phyloP scores from a whole-genome alignment of 208 protist genomes.

The Trichomonas gallinae region DNA sequence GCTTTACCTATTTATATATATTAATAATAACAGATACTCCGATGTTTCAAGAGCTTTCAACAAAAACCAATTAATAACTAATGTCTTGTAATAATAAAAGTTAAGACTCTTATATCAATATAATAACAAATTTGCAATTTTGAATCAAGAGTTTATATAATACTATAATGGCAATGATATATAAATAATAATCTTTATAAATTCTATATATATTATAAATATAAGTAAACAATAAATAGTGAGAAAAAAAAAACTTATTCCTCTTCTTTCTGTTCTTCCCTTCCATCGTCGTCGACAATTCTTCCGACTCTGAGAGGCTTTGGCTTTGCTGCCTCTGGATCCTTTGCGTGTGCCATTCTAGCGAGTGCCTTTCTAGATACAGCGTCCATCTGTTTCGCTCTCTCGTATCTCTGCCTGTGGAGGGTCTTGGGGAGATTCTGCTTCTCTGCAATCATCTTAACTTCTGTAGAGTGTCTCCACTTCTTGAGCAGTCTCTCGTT shows the following conservation, averaged over 20 bases:
- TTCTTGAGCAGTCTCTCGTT: neutral
- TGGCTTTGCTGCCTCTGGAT: neutral
- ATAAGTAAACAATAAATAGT: too few species aligned
- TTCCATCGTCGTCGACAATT: neutral
- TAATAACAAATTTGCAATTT: too few species aligned
- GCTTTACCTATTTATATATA: too few species aligned
- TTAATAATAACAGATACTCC: too few species aligned
- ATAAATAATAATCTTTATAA: too few species aligned
- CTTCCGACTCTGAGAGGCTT: neutral
- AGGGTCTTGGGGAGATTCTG: neutral
- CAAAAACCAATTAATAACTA: too few species aligned
- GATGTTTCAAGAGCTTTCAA: too few species aligned
- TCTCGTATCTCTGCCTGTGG: neutral
- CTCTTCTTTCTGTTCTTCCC: neutral
- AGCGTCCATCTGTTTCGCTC: neutral
- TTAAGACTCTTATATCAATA: too few species aligned
- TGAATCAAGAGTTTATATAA: too few species aligned
- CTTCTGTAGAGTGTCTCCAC: neutral
- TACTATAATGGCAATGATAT: too few species aligned
- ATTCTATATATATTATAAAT: too few species aligned
- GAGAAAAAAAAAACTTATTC: neutral
- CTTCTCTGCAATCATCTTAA: neutral
- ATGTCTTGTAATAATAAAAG: too few species aligned
- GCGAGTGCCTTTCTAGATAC: neutral
- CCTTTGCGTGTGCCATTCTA: neutral